Evolutionary conservation across 208 protist species (phyloP), one percentile per base, ranked within the genome.

Genomic region (Kentomonas sorsogonicus): DNA sequence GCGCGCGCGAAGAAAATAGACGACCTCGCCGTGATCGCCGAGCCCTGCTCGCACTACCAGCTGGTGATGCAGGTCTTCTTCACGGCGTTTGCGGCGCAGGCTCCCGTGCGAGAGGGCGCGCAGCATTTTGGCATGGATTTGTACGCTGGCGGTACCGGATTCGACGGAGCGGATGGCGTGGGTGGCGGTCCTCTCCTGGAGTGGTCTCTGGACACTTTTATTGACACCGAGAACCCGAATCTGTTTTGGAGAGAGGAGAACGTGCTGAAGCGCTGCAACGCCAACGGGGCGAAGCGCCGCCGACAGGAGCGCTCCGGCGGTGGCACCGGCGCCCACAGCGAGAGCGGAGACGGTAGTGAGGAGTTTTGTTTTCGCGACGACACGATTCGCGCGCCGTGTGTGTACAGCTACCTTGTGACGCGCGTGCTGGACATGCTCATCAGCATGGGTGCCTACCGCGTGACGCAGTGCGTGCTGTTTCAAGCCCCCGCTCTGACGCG

Each of bases 331-430:
- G 0, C 25, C 1, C 31, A 40, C 36, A n/a, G 64, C 5, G n/a
- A 40, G 13, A n/a, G 22, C 23, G 53, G 46, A 38, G 44, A 54
- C 48, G 4, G 29, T 44, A 10, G 60, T 56, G 54, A 40, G 25
- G 4, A 67, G 47, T 44, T 66, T 62, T 64, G 55, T 55, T 91
- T 87, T 47, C 43, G 66, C 33, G 76, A 91, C 52, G 84, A 91
- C 58, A 82, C 69, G 15, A 60, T 56, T 0, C 39, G 62, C 3
- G 27, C 50, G 3, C 67, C 78, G 40, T 83, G 72, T 38, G 45
- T 66, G n/a, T 92, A 92, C 61, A 92, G 85, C 40, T 71, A 87
- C 48, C 53, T 85, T n/a, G 66, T 92, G 27, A n/a, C n/a, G n/a
- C n/a, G n/a, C n/a, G n/a, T n/a, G n/a, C n/a, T n/a, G n/a, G n/a